Conservation (phyloP, 805 yeast species). For the Tetrapisispora iriomotensis region DNA sequence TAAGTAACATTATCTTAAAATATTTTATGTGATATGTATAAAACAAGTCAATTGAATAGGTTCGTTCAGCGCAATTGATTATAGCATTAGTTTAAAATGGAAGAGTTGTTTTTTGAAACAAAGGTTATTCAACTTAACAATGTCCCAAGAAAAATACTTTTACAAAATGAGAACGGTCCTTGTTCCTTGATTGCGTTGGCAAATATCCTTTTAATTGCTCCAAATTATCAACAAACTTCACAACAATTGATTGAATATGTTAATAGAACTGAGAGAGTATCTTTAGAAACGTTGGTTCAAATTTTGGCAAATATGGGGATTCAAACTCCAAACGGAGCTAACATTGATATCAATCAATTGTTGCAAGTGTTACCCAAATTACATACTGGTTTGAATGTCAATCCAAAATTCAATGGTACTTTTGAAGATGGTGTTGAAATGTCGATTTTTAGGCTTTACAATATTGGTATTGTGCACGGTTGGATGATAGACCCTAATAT, state of each 20-base stretch:
- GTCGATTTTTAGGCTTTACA: constrained; percentile 48
- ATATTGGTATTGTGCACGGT: constrained; percentile 65
- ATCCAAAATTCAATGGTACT: constrained; percentile 58
- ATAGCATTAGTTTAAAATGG: constrained; percentile 11
- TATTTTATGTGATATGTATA: no score
- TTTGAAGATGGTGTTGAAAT: constrained; percentile 46
- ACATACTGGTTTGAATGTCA: constrained; percentile 60
- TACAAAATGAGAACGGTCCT: constrained; percentile 80
- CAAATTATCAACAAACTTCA: constrained; percentile 13
- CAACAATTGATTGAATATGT: constrained; percentile 24
- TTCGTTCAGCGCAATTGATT: no score
- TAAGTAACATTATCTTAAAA: no score
- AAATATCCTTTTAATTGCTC: constrained; percentile 55
- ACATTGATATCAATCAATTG: constrained; percentile 33
- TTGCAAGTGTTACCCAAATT: constrained; percentile 51
- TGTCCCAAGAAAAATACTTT: constrained; percentile 38
- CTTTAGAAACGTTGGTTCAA: constrained; percentile 36
- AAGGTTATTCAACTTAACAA: constrained; percentile 29
- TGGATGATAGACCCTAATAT: constrained; percentile 53
- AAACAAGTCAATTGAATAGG: no score
- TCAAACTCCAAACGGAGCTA: constrained; percentile 22
- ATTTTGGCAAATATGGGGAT: constrained; percentile 41
- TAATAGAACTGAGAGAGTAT: constrained; percentile 23
- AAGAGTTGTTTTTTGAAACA: constrained; percentile 13
- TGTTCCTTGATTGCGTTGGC: constrained; percentile 75